Evolutionary conservation across 768 basidiomycete genomes (phyloP), one percentile per base, ranked within the genome.

Genomic region (Cantharellus anzutake): DNA sequence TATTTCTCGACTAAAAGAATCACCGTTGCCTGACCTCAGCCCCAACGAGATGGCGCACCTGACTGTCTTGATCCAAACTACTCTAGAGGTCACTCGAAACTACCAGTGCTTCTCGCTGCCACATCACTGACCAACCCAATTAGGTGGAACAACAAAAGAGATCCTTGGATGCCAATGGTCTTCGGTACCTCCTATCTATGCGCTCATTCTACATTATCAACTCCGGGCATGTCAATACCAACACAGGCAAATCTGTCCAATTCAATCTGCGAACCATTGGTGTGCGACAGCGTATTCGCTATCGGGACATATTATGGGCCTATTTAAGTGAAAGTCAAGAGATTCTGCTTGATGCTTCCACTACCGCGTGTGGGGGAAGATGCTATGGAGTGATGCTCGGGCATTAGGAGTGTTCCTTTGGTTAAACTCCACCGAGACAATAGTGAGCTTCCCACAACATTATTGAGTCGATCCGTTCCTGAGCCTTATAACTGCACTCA

Each of bases 301-400:
- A 86, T 70, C 81, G 96, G 41, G 94, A 99, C 69, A 89, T 97
- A 73, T 76, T 97, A 37, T 99, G 94, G 93, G 94, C 93, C 0
- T 93, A 85, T 68, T 86, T 96, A 65, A 96, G 92, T 67, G 91
- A 96, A 70, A 88, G 83, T 66, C 92, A 99, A 66, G 89, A 86
- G 16, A 69, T 97, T 51, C 70, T 99, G 3, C 69, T 96, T 58
- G 73, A 76, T 37, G 81, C 83, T 2, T 85, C 86, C 2, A 76
- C 76, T 14, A 71, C 76, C 2, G 82, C 85, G 7, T 93, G 88
- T 65, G 78, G 79, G 42, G 82, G 0, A 94, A 88, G 71, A 87
- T 97, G 82, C 70, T 78, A 42, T 98, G 94, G 94, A 73, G 77
- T 14, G 88, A 94, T 68, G 92, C 94, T 0, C 78, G 82, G 65